Evolutionary conservation across 352 stramenopile species (phyloP), one percentile per base, ranked within the genome.

Genomic region (Pythium insidiosum): DNA sequence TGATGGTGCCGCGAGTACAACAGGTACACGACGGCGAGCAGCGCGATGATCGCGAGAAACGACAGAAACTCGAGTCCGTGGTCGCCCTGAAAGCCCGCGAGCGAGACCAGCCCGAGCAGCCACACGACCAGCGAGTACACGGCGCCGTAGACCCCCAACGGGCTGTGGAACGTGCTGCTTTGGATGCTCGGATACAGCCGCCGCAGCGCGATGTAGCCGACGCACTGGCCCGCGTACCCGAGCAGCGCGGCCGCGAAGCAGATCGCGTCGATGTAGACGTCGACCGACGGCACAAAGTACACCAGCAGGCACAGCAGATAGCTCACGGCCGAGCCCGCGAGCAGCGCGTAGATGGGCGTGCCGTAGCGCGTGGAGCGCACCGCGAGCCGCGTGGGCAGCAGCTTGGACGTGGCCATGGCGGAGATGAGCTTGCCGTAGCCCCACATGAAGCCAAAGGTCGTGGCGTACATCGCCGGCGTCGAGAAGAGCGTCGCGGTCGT

Each of bases 381-480:
- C 3, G 44, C 44, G 11, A 58, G 50, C 10, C 43, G 29, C 0
- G 57, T 33, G 0, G 59, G 50, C 3, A 71, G 35, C 0, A 71
- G 29, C 36, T 62, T 56, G 26, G 47, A 56, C 19, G 43, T 53
- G 6, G 53, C 53, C 53, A 62, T 62, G 13, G 53, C 41, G 2
- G 19, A 35, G 19, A 62, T 62, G 10, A 62, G 47, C 29, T 56
- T 56, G 3, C 47, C 53, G 47, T 56, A 62, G 9, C 47, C 53
- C 53, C 53, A 62, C 53, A 62, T 62, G 47, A 62, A 71, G 12
- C 61, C 61, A 28, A 63, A 66, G 1, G 48, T 52, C 16, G 48
- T 61, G 6, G 57, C 56, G 43, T 63, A 71, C 44, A 49, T 61
- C 3, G 52, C 53, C 3, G 61, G 61, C 21, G 67, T 55, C 16